Conservation (phyloP, 192 early-diverging fungal genomes). For the Podila horticola region DNA sequence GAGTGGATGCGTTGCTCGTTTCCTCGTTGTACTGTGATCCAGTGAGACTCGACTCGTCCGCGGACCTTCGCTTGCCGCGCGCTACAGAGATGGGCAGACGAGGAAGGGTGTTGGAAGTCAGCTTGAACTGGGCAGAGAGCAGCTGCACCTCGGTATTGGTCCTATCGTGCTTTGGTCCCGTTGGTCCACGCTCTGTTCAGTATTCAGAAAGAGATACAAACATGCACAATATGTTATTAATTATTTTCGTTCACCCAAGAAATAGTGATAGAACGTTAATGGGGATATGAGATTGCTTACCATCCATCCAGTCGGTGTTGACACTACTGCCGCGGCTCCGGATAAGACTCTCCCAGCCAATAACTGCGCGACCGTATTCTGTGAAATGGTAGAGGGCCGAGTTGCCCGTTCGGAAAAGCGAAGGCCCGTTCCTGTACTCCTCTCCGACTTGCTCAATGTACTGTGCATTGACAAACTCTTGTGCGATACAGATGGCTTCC, state of each 20-base stretch:
- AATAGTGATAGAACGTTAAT: neutral
- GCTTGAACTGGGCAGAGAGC: constrained; percentile 36
- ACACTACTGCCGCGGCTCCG: constrained; percentile 42
- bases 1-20: neutral
- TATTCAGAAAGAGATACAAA: constrained; percentile 2
- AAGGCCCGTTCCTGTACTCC: constrained; percentile 12
- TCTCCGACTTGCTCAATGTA: constrained; percentile 57
- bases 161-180: constrained; percentile 16
- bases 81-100: constrained; percentile 35
- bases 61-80: constrained; percentile 4
- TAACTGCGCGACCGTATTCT: constrained; percentile 38
- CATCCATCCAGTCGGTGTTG: constrained; percentile 49
- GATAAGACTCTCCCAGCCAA: constrained; percentile 42
- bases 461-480: constrained; percentile 53
- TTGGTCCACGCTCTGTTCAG: constrained; percentile 13
- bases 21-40: constrained; percentile 19
- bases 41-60: constrained; percentile 22
- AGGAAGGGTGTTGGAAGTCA: constrained; percentile 13
- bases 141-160: constrained; percentile 11
- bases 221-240: neutral
- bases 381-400: constrained; percentile 51
- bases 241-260: neutral
- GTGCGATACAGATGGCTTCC: constrained; percentile 57
- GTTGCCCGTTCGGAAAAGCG: constrained; percentile 28
- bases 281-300: constrained; percentile 5